phyloP scores from a whole-genome alignment of 768 basidiomycete genomes.

The Mycena olivaceomarginata region DNA sequence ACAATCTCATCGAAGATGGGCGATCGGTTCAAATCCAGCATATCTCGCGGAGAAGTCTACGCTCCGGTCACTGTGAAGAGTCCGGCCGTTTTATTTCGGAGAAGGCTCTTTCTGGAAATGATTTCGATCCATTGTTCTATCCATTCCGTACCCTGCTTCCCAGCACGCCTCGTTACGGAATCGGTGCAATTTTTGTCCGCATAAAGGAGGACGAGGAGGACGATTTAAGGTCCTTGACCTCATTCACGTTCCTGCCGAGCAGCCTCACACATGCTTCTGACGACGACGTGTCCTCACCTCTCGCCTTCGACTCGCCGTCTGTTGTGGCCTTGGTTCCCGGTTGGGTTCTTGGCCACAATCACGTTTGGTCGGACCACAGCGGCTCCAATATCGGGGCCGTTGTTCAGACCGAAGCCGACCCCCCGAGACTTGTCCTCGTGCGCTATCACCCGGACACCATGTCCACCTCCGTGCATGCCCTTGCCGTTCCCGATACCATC shows the following conservation, averaged over 20 bases:
- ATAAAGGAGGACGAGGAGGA: neutral
- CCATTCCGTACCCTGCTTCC: slow-evolving; percentile 6
- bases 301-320: slow-evolving; percentile 17
- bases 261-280: slow-evolving; percentile 22
- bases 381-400: slow-evolving; percentile 29
- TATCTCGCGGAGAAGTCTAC: slow-evolving; percentile 25
- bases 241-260: slow-evolving; percentile 32
- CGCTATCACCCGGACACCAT: slow-evolving; percentile 35
- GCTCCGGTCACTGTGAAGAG: slow-evolving; percentile 26
- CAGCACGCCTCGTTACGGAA: slow-evolving; percentile 28
- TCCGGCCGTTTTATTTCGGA: slow-evolving; percentile 6
- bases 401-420: neutral
- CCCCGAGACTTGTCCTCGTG: slow-evolving; percentile 15
- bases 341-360: neutral
- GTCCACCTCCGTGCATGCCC: slow-evolving; percentile 25
- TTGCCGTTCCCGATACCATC: slow-evolving; percentile 12
- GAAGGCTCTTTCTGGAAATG: neutral
- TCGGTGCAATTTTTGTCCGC: slow-evolving; percentile 34
- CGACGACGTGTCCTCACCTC: slow-evolving; percentile 30
- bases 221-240: neutral
- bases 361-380: slow-evolving; percentile 38
- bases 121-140: neutral
- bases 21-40: slow-evolving; percentile 37
- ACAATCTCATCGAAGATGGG: slow-evolving; percentile 32
- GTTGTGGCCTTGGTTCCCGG: neutral